Evolutionary conservation across 2,329 filamentous ascomycete species (phyloP).

Genomic region (Celoporthe dispersa): DNA sequence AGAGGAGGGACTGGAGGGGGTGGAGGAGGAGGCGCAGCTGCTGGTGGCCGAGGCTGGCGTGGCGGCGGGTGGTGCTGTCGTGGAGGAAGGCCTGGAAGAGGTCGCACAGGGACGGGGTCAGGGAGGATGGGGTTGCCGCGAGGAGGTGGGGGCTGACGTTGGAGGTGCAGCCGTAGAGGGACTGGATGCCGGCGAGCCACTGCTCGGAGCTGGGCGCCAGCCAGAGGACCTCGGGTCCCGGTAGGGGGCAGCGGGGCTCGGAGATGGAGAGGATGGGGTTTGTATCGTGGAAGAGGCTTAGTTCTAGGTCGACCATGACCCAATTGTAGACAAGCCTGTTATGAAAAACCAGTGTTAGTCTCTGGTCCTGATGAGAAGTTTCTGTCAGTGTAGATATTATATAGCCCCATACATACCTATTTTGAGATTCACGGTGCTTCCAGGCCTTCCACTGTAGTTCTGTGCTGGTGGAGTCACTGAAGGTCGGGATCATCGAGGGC

Average conservation of each 20-base stretch:
- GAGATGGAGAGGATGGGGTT: constrained; percentile 66
- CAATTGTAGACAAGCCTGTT: constrained; percentile 77
- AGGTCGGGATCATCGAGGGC: constrained; percentile 48
- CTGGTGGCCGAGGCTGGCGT: constrained; percentile 50
- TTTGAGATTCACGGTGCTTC: constrained; percentile 67
- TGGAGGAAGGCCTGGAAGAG: constrained; percentile 71
- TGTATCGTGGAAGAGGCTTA: constrained; percentile 68
- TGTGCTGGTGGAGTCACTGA: constrained; percentile 47
- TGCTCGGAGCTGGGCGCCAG: constrained; percentile 59
- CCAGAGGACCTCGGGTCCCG: constrained; percentile 66
- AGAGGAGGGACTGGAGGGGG: constrained; percentile 68
- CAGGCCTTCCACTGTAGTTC: constrained; percentile 66
- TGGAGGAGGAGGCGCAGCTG: constrained; percentile 71
- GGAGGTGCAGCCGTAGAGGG: constrained; percentile 57
- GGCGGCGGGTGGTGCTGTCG: constrained; percentile 61
- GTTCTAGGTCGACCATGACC: constrained; percentile 75
- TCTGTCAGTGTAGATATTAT: no score
- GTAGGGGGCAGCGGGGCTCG: constrained; percentile 68
- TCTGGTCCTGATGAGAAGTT: neutral
- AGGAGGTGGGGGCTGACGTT: constrained; percentile 57
- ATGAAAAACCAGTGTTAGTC: neutral
- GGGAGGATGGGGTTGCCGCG: constrained; percentile 52
- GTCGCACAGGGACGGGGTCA: constrained; percentile 64
- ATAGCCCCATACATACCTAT: constrained; percentile 53
- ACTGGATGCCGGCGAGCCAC: constrained; percentile 64